phyloP scores from a whole-genome alignment of 73 alveolate species.

The Paramecium sexaurelia region DNA sequence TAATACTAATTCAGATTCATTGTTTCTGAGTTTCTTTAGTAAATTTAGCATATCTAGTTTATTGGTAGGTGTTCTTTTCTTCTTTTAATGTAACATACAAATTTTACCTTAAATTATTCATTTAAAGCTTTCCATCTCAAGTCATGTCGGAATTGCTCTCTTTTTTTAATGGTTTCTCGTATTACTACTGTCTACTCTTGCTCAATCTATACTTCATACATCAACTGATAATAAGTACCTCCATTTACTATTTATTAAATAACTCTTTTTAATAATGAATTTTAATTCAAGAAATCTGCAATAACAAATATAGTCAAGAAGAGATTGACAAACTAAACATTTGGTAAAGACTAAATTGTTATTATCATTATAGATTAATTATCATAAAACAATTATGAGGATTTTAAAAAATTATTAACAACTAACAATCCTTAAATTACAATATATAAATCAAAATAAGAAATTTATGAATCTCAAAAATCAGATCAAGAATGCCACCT shows the following conservation, averaged over 20 bases:
- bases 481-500: too few relatives aligned
- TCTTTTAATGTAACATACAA: not conserved
- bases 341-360: not conserved
- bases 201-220: slow-evolving; percentile 21
- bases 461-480: too few relatives aligned
- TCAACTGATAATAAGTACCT: slow-evolving; percentile 14
- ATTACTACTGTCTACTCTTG: slow-evolving; percentile 36
- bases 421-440: not conserved
- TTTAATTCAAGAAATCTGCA: not conserved
- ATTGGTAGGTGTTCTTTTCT: not conserved
- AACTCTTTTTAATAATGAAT: not conserved
- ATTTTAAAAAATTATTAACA: not conserved
- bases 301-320: not conserved
- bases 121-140: not conserved
- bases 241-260: not conserved
- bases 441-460: not conserved
- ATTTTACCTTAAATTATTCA: not conserved
- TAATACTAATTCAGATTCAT: not conserved
- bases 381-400: not conserved
- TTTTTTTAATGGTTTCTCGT: not conserved
- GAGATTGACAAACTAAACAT: not conserved
- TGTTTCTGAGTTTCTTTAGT: not conserved
- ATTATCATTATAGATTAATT: not conserved
- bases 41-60: not conserved
- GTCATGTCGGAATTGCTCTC: slow-evolving; percentile 8